Conservation (phyloP, 257 asterid genomes). For the Solanum sejunctum region DNA sequence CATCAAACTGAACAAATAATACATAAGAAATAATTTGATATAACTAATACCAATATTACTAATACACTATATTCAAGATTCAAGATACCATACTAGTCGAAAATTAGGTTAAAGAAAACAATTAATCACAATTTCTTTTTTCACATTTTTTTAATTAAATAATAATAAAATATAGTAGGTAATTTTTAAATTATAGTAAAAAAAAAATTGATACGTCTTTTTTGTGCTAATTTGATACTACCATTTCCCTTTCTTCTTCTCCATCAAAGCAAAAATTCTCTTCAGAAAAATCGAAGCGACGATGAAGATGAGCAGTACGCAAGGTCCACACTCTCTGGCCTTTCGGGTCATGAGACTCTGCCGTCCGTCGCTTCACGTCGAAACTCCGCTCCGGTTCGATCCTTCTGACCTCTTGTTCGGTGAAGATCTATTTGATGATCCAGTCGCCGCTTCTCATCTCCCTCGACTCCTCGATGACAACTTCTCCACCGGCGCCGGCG, state of each 20-base stretch:
- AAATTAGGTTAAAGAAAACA: too few relatives aligned
- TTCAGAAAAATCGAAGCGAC: not conserved
- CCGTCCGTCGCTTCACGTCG: slow-evolving; percentile 82
- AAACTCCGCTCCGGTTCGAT: slow-evolving; percentile 68
- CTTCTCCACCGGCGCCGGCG: not conserved
- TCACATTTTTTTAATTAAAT: too few relatives aligned
- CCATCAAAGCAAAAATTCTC: not conserved
- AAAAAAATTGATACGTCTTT: too few relatives aligned
- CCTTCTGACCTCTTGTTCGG: slow-evolving; percentile 87
- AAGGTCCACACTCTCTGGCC: slow-evolving; percentile 75
- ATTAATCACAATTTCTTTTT: too few relatives aligned
- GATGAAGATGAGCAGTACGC: slow-evolving; percentile 41
- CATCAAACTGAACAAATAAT: too few relatives aligned
- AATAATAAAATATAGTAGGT: too few relatives aligned
- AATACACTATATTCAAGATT: too few relatives aligned
- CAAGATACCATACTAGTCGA: too few relatives aligned
- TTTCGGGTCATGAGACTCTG: slow-evolving; percentile 90
- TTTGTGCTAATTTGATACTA: too few relatives aligned
- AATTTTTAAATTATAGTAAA: too few relatives aligned
- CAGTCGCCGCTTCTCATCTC: slow-evolving; percentile 58
- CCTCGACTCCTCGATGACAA: slow-evolving; percentile 48
- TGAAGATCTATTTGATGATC: slow-evolving; percentile 86
- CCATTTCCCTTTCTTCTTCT: not conserved
- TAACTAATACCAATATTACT: too few relatives aligned
- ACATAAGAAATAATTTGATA: too few relatives aligned